phyloP scores from a whole-genome alignment of 176 grass and related monocot species.

The Carex littledalei region DNA sequence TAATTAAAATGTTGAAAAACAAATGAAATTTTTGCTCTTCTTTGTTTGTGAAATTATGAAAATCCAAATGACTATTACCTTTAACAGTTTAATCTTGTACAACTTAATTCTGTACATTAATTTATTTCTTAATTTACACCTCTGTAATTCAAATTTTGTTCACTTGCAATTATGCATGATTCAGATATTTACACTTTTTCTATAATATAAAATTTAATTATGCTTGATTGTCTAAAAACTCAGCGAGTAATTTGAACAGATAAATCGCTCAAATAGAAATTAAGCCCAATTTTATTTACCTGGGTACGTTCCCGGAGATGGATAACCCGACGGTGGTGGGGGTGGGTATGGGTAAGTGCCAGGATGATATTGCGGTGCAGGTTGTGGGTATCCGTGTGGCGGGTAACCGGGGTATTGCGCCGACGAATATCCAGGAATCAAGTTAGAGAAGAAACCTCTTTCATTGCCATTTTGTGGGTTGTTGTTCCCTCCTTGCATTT shows the following conservation, averaged over 20 bases:
- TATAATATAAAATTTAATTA: background rate
- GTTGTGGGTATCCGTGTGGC: slow-evolving; percentile 7
- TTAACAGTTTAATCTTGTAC: background rate
- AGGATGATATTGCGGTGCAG: background rate
- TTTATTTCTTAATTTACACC: too few relatives aligned
- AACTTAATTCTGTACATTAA: too few relatives aligned
- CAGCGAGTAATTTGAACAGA: background rate
- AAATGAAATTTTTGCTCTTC: background rate
- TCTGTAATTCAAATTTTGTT: too few relatives aligned
- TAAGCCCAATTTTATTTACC: background rate
- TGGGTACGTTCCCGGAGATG: slow-evolving; percentile 7
- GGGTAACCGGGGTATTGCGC: background rate
- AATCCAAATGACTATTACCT: background rate
- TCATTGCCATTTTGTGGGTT: slow-evolving; percentile 6
- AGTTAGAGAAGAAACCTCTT: slow-evolving; percentile 22
- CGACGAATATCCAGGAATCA: background rate
- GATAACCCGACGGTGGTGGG: background rate
- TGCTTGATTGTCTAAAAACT: background rate
- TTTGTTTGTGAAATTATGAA: too few relatives aligned
- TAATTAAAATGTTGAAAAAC: background rate
- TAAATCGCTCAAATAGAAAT: background rate
- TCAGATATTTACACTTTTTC: background rate
- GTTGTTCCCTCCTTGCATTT: slow-evolving; percentile 23
- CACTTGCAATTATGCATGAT: too few relatives aligned
- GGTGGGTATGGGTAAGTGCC: background rate